Conservation (phyloP, 345 rosid genomes). For the Syzygium aromaticum region DNA sequence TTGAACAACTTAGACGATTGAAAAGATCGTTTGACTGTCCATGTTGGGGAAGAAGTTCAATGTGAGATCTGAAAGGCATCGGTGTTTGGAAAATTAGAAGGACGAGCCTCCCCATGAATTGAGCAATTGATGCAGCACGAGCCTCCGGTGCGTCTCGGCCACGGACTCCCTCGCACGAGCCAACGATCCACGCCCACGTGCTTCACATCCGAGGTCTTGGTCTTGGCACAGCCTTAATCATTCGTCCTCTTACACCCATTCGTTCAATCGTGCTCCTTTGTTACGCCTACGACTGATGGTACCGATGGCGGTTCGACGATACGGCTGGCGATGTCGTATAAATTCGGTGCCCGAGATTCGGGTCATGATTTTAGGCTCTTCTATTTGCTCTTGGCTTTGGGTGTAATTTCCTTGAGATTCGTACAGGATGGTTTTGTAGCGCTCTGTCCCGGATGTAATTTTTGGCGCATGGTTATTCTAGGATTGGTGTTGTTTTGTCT, state of each 20-base stretch:
- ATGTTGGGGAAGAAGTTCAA: background rate
- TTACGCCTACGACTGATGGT: background rate
- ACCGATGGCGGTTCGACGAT: background rate
- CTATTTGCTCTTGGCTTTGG: background rate
- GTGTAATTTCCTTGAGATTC: too few relatives aligned
- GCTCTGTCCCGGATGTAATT: background rate
- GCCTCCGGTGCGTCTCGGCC: too few relatives aligned
- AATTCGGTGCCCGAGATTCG: background rate
- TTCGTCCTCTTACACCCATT: background rate
- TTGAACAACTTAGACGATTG: too few relatives aligned
- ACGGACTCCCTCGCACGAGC: too few relatives aligned
- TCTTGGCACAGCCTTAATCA: background rate
- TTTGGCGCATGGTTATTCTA: fast-evolving
- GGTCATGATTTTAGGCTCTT: background rate
- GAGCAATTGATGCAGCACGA: too few relatives aligned
- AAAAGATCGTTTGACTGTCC: background rate
- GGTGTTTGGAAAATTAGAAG: too few relatives aligned
- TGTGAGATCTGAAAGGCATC: too few relatives aligned
- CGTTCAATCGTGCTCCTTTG: background rate
- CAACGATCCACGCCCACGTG: too few relatives aligned
- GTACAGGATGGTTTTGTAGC: too few relatives aligned
- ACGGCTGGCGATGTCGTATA: background rate
- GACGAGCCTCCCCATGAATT: too few relatives aligned
- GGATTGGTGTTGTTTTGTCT: background rate
- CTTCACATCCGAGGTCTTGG: background rate